phyloP scores from a whole-genome alignment of 805 yeast species.

The Metschnikowia matae region DNA sequence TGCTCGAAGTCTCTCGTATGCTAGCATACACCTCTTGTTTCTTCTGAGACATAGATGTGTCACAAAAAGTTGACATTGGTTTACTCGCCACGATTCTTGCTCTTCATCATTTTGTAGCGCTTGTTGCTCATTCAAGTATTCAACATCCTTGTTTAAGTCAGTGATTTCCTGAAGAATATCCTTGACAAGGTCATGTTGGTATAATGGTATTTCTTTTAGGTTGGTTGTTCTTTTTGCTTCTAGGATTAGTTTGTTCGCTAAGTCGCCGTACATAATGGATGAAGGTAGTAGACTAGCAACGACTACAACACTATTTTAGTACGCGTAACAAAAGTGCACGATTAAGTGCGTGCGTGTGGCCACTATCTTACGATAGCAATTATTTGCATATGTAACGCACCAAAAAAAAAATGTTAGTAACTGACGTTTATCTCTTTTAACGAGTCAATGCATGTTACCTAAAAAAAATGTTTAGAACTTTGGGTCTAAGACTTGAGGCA shows the following conservation, averaged over 20 bases:
- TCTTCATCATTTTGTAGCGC: constrained; percentile 19
- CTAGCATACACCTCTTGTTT: constrained; percentile 84
- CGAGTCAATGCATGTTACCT: too few relatives aligned
- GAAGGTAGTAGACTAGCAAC: not conserved
- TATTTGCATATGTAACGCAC: not conserved
- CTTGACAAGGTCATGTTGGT: constrained; percentile 67
- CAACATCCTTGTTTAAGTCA: constrained; percentile 57
- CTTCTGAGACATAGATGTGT: constrained; percentile 75
- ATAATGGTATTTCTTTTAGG: constrained; percentile 62
- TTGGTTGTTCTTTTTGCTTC: constrained; percentile 80
- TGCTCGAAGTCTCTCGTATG: constrained; percentile 73
- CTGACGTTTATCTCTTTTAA: not conserved
- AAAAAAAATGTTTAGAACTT: not conserved
- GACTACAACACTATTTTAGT: not conserved
- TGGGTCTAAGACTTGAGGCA: not conserved
- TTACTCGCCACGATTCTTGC: constrained; percentile 42
- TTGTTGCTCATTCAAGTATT: constrained; percentile 38
- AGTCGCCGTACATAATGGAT: constrained; percentile 76
- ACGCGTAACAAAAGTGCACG: not conserved
- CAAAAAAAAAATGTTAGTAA: not conserved
- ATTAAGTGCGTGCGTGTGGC: not conserved
- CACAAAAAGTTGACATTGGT: constrained; percentile 63
- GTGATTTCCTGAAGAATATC: constrained; percentile 67
- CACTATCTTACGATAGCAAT: not conserved
- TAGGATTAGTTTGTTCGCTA: constrained; percentile 73